Evolutionary conservation across 805 yeast genomes (phyloP), one percentile per base, ranked within the genome.

Genomic region (Spathaspora gorwiae): DNA sequence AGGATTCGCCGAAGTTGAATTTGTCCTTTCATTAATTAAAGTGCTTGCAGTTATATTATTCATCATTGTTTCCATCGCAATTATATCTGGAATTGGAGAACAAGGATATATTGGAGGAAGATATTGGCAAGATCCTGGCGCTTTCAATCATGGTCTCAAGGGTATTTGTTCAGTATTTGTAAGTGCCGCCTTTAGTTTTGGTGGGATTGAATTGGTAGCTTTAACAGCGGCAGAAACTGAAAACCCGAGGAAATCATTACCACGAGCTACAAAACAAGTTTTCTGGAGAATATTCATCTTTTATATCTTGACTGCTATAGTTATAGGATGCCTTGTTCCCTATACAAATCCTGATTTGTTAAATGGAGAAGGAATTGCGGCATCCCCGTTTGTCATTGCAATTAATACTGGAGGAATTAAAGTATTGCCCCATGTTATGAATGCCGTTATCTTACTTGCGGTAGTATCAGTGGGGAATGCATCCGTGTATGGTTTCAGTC

Each of bases 321-420:
- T 67, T 38, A 64, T 70, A 40, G 73, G 73, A n/a, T 62, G 59
- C 45, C 60, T 70, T 43, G 75, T 70, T 37, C 88, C 89, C 42
- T 79, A 75, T 63, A 64, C 65, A 54, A 72, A 76, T 53, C 63
- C 66, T 2, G 54, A 65, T 38, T 68, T 78, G 53, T 64, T 81
- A 47, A 65, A 72, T 57, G 81, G 83, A 37, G 71, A 67, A 40
- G 79, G 80, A 52, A 78, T 81, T 39, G 64, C 80, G 33, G 83
- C 87, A 26, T 84, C 90, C n/a, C 90, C 92, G 19, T 84, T 84
- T 57, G 90, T 84, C 52, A 75, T 84, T 61, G 89, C 90, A 37
- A 78, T 84, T 47, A 66, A 75, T 14, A 65, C 73, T 40, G 85
- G 79, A 34, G 84, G 85, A 54, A 79, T 84, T 53, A 69, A 67